Evolutionary conservation across 768 basidiomycete genomes (phyloP).

Genomic region (Russula sp.): DNA sequence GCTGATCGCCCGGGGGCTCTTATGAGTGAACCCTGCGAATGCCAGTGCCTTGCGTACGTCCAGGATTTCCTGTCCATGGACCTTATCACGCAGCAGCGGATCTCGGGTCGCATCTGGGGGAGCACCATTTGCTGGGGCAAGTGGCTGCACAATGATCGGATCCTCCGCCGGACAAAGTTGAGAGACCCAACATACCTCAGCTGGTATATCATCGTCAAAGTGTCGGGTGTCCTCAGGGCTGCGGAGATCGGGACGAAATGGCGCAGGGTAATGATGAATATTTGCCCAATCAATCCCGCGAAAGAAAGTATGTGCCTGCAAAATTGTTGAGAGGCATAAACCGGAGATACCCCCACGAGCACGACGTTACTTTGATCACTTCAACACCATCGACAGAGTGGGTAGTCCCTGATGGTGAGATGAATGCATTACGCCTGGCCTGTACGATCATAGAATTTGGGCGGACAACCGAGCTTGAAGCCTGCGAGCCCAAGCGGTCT

Average conservation of each 20-base stretch:
- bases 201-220: conserved; percentile 91
- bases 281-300: conserved; percentile 84
- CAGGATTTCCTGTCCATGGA: conserved; percentile 81
- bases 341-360: conserved; percentile 7
- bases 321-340: conserved; percentile 6
- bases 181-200: conserved; percentile 54
- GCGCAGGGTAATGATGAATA: conserved; percentile 77
- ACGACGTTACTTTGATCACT: conserved; percentile 65
- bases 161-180: conserved; percentile 1
- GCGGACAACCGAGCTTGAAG: conserved; percentile 58
- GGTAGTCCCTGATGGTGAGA: conserved; percentile 41
- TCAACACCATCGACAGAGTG: conserved; percentile 78
- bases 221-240: conserved; percentile 87
- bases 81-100: conserved; percentile 78
- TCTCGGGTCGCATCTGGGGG: conserved; percentile 82
- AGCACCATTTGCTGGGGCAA: conserved; percentile 83
- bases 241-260: conserved; percentile 81
- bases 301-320: conserved; percentile 85
- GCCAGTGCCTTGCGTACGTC: conserved; percentile 87
- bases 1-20: conserved; percentile 73
- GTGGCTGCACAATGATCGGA: conserved; percentile 54
- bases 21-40: conserved; percentile 89
- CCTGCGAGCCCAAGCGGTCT: conserved; percentile 81
- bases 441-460: conserved; percentile 75
- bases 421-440: conserved; percentile 69